Percentiles rank a stretch among this genome's conserved stretches.
These are phyloP conservation scores for Przewalskia tangutica DNA, from an alignment of 257 asterid genomes.

Conservation along the genomic window DNA sequence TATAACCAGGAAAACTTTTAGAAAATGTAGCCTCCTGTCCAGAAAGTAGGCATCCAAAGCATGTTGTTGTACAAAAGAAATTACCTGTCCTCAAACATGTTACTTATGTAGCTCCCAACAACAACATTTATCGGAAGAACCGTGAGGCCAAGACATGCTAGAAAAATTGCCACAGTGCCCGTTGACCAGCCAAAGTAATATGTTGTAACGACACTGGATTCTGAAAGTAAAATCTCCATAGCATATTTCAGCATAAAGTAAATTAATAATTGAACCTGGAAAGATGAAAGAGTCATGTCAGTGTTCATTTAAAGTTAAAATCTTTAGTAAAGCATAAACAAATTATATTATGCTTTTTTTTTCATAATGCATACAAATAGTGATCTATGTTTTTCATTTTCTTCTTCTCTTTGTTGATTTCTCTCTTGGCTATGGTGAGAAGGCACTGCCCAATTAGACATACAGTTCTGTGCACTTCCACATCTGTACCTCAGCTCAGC, in stretches of 20 bases:
- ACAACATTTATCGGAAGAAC: conserved; percentile 82
- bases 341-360: background rate
- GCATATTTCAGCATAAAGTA: conserved; percentile 98
- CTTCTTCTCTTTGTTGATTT: background rate
- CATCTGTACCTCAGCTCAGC: background rate
- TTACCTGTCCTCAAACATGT: conserved; percentile 96
- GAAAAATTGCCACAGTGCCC: conserved; percentile 78
- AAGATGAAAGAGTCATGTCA: conserved; percentile 2
- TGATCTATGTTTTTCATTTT: background rate
- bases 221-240: conserved; percentile 92
- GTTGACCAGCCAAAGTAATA: conserved; percentile 88
- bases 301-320: background rate
- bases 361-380: background rate
- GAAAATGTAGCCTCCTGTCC: background rate
- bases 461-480: background rate
- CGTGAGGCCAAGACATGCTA: conserved; percentile 83
- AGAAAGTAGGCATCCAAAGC: conserved; percentile 1
- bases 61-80: background rate
- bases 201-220: conserved; percentile 87
- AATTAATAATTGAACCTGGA: conserved; percentile 92
- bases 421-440: background rate
- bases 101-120: conserved; percentile 92
- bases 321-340: background rate
- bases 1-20: background rate
- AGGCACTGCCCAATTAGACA: background rate